Conservation (phyloP, 1,284 basidiomycete genomes). For the Cryptococcus sp. region DNA sequence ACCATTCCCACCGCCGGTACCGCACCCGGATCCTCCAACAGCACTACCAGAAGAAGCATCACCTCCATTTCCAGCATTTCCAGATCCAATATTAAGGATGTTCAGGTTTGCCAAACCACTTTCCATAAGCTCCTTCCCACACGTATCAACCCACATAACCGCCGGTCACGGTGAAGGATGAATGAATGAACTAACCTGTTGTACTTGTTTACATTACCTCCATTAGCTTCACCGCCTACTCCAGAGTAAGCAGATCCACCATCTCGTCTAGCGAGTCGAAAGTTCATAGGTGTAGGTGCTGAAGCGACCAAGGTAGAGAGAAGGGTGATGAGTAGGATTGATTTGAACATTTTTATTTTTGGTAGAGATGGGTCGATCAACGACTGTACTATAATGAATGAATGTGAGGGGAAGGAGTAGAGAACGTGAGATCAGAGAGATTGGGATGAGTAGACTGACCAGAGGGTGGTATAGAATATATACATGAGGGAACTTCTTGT, state of each 20-base stretch:
- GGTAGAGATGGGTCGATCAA: no score
- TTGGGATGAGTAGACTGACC: no score
- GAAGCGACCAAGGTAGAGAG: constrained; percentile 11
- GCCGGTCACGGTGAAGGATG: background rate
- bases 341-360: background rate
- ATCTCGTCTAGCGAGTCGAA: constrained; percentile 17
- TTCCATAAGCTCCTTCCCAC: background rate
- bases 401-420: no score
- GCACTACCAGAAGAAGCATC: constrained; percentile 27
- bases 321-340: constrained; percentile 3
- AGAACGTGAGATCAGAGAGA: no score
- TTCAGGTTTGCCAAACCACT: constrained; percentile 30
- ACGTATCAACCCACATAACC: no score
- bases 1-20: constrained; percentile 10
- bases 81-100: constrained; percentile 29
- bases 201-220: constrained; percentile 20
- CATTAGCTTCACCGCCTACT: constrained; percentile 27
- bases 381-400: no score
- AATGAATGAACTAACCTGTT: constrained; percentile 11
- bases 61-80: constrained; percentile 34
- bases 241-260: constrained; percentile 28
- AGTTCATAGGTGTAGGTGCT: constrained; percentile 9
- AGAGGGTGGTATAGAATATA: no score
- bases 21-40: constrained; percentile 18
- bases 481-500: no score